A percentile compares a stretch with the other conserved stretches of the same genome.
Evolutionary conservation across 176 grass and related monocot genomes (phyloP).

Genomic region (Aegilops tauschii): DNA sequence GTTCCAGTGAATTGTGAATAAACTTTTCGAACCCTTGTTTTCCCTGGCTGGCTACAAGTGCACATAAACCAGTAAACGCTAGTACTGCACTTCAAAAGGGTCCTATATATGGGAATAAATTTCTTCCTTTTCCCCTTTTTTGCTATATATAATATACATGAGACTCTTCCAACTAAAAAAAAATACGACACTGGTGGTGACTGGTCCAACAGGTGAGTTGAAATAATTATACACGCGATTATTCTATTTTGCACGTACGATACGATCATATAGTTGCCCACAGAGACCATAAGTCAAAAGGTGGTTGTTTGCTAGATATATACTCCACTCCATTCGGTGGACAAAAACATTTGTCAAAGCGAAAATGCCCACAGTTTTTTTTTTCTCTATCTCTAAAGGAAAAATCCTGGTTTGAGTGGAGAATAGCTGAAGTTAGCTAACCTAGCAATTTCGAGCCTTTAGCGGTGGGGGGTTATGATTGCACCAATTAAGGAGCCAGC

Average conservation of each 20-base stretch:
- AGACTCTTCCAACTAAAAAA: no score
- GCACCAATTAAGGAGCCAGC: slow-evolving; percentile 60
- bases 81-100: background rate
- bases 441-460: slow-evolving; percentile 25
- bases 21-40: background rate
- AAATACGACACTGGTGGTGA: no score
- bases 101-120: background rate
- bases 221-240: background rate
- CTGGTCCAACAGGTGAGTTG: background rate
- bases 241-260: background rate
- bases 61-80: background rate
- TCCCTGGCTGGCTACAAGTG: background rate
- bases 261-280: background rate
- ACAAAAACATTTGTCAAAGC: slow-evolving; percentile 27
- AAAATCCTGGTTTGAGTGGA: slow-evolving; percentile 28
- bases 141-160: no score
- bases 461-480: slow-evolving; percentile 61
- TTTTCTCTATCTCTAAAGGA: background rate
- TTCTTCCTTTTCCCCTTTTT: background rate
- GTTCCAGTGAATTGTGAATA: background rate
- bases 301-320: slow-evolving; percentile 4
- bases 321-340: slow-evolving; percentile 27
- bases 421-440: slow-evolving; percentile 60
- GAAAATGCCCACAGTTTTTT: slow-evolving; percentile 12
- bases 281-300: slow-evolving; percentile 15